Percentiles rank a stretch among this genome's conserved stretches.
These are phyloP conservation scores for Tricholoma sp. DNA, from an alignment of 768 basidiomycete species.

Conservation along the genomic window DNA sequence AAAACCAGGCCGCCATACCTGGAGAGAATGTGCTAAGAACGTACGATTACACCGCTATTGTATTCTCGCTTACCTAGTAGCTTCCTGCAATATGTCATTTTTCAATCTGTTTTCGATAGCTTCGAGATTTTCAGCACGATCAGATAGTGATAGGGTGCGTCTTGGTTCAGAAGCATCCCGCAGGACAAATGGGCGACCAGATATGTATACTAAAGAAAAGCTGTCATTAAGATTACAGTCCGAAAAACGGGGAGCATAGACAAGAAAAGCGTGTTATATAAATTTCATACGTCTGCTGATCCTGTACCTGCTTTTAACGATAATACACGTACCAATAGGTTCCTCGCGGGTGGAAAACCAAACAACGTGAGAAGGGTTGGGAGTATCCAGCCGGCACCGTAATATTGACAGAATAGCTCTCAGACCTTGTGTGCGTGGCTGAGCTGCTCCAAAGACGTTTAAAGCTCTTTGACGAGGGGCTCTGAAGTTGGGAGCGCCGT, in stretches of 20 bases:
- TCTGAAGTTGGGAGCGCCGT: constrained; percentile 95
- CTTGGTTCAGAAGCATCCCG: constrained; percentile 83
- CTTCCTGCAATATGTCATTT: constrained; percentile 86
- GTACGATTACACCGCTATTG: neutral
- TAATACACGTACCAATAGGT: constrained; percentile 66
- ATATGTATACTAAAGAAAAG: constrained; percentile 64
- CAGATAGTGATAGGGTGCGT: constrained; percentile 73
- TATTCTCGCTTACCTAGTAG: constrained; percentile 44
- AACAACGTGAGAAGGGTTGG: constrained; percentile 68
- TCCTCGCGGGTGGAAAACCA: constrained; percentile 99
- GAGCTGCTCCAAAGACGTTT: constrained; percentile 94
- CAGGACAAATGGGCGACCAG: constrained; percentile 88
- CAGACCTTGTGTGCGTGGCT: constrained; percentile 89
- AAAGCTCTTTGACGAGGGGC: constrained; percentile 72
- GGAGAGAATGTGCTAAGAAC: neutral
- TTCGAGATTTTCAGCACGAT: constrained; percentile 93
- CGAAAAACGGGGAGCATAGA: neutral
- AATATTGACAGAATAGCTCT: constrained; percentile 86
- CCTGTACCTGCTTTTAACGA: neutral
- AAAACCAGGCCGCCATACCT: constrained; percentile 88
- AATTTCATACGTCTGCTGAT: neutral
- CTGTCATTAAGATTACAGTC: constrained; percentile 5
- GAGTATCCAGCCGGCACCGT: constrained; percentile 60
- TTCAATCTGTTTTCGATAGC: constrained; percentile 87
- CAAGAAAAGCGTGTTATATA: constrained; percentile 1